These are phyloP conservation scores for Thermoascus crustaceus DNA, from an alignment of 2,329 filamentous ascomycete species.

Conservation along the genomic window DNA sequence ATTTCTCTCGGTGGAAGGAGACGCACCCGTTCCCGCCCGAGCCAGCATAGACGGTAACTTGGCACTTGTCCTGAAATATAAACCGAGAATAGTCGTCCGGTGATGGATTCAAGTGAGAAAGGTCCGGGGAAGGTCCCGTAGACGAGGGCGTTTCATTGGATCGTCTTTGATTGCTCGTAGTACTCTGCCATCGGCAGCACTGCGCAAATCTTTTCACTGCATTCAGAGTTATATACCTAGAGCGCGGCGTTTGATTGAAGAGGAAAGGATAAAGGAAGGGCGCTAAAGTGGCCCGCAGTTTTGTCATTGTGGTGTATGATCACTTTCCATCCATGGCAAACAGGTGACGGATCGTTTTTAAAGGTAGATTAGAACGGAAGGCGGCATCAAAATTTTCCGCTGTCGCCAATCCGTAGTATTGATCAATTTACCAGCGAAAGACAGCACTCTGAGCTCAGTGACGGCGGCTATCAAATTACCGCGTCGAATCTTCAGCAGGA, in stretches of 20 bases:
- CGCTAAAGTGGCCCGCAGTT: conserved; percentile 15
- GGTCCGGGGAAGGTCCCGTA: conserved; percentile 15
- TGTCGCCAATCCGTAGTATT: too few relatives aligned
- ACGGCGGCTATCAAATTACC: too few relatives aligned
- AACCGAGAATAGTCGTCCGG: conserved; percentile 77
- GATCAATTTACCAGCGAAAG: too few relatives aligned
- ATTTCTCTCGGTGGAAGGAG: conserved; percentile 87
- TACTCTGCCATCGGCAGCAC: conserved; percentile 17
- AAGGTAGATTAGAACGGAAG: too few relatives aligned
- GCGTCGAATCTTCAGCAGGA: too few relatives aligned
- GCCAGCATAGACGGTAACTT: conserved; percentile 68
- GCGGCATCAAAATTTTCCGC: too few relatives aligned
- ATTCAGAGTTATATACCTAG: conserved; percentile 9
- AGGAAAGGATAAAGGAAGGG: conserved; percentile 29
- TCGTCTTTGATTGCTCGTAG: conserved; percentile 7
- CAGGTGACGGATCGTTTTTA: not conserved
- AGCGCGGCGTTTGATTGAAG: conserved; percentile 10
- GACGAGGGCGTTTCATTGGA: conserved; percentile 7
- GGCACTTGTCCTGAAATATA: conserved; percentile 80
- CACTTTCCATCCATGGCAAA: not conserved
- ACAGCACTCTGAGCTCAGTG: too few relatives aligned
- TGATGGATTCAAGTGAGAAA: conserved; percentile 63
- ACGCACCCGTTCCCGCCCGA: conserved; percentile 85
- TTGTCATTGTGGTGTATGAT: conserved; percentile 8
- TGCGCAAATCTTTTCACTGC: conserved; percentile 5